Base-by-base conservation (phyloP, 768 basidiomycete genomes). In the Termitomyces bulborhizus region DNA sequence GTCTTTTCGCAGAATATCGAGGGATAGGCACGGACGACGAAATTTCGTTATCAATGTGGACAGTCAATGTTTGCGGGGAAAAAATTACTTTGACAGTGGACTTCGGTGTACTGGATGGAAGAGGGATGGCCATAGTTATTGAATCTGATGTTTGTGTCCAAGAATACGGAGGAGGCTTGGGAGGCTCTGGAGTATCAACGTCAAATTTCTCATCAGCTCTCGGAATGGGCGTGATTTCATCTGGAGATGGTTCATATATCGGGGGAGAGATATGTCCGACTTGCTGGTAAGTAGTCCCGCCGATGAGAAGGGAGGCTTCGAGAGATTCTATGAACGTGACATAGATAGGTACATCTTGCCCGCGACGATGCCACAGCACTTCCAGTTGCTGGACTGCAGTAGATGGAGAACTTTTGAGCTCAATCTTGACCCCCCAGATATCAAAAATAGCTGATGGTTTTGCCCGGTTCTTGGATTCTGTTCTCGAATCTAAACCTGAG, bases 121-220 rank as follows among this genome's bases (percentile, higher is more conserved):
- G 76, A 5, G 91, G 84, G 64, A 98, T 85, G 0, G 85, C 86
- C 42, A 98, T 69, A 0, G 90, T 93, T 48, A 98, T 74, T 0
- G 90, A 82, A 66, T 94, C 92, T 1, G 82, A 68, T 4, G 87
- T 85, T 65, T 99, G 96, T 0, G 85, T 90, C 96, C 96, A 99
- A 1, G 92, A 91, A 69, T 94, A 98, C 0, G 93, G 88, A 27
- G 83, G 82, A 3, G 88, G 89, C 59, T 77, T 85, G 9, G 69
- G 66, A 1, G 72, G 72, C 26, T 65, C 63, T 18, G 69, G 65
- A 6, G 62, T 54, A 41, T 64, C 60, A 4, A 65, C 60, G 57
- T 85, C 82, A 44, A 86, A 66, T 56, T 73, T 76, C 67, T 88
- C 88, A 57, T 73, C 76, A 6, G 71, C 65, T 46, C 83, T 80